Base-by-base conservation (phyloP, 2,329 filamentous ascomycete genomes). In the Didymella lethalis region DNA sequence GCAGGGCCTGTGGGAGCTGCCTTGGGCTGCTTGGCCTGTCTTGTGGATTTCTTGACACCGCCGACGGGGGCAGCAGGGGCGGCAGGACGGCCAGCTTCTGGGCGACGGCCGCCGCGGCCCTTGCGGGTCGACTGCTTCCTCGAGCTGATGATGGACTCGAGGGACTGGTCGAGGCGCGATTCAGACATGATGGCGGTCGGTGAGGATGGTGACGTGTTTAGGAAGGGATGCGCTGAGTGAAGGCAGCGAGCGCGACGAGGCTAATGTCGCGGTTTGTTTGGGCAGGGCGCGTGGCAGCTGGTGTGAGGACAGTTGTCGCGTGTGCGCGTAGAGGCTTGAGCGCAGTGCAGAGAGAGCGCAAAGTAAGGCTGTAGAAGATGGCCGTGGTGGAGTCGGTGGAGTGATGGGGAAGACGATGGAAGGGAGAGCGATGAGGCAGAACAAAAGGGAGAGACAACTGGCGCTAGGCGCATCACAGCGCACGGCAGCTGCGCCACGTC, bases 71-170 rank as follows among this genome's bases (percentile, higher is more conserved):
- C 88, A 61, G 87, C 77, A 64, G 87, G 78, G 63, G 85, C 78
- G 63, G 85, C 80, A 63, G 83, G 83, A 67, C 84, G 82, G 64
- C 83, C 78, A 51, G 83, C 68, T 57, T 69, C 71, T 26, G 71
- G 65, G 64, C 80, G 79, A 69, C 83, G 82, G 56, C 79, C 79
- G 61, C 79, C 78, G 60, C 77, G 77, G 66, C 79, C 78, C 63
- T 81, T 79, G 66, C 81, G 78, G 80, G 60, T 63, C 77, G 83
- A 77, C 76, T 81, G 77, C 80, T 86, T 81, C 79, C 85, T 88
- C 75, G 88, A 90, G 78, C 90, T 92, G 84, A 97, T 89, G 81
- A 99, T 97, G 82, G 97, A 93, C 79, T 98, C 95, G 70, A 99
- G 91, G 83, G 93, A 93, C 84, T 96, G 90, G 80, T 97, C 93